A percentile compares a stretch with the other conserved stretches of the same genome.
These are phyloP conservation scores for Phyllachora maydis DNA, from an alignment of 2,329 filamentous ascomycete genomes.

Conservation along the genomic window DNA sequence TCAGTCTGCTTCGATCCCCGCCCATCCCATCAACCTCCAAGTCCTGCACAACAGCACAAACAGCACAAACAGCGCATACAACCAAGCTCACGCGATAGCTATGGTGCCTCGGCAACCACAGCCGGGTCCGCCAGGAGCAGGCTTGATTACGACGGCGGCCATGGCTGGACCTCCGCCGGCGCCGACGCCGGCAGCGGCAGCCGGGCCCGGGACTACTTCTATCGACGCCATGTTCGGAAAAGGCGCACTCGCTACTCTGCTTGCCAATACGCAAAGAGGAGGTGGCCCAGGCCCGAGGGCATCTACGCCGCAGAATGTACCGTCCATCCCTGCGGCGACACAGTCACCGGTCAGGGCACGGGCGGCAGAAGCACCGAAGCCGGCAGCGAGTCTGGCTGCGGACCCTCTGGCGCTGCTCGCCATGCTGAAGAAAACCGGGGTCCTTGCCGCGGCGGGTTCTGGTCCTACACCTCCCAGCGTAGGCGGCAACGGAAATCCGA, in stretches of 20 bases:
- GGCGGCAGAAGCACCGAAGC: conserved; percentile 8
- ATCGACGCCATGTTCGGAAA: conserved; percentile 38
- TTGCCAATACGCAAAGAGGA: conserved; percentile 25
- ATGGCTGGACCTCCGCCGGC: conserved; percentile 6
- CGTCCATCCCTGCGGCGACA: conserved; percentile 16
- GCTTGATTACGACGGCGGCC: neutral
- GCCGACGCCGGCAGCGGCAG: conserved; percentile 8
- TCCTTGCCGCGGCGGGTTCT: no score
- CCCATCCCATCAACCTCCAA: conserved; percentile 7
- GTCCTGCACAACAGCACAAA: conserved; percentile 8
- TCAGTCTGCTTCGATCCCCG: conserved; percentile 2
- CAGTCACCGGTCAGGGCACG: no score
- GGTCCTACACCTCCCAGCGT: no score
- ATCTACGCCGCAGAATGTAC: conserved; percentile 20
- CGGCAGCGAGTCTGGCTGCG: conserved; percentile 12
- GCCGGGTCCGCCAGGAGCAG: no score
- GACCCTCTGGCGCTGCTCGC: conserved; percentile 42
- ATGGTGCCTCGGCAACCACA: no score
- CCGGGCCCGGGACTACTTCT: conserved; percentile 10
- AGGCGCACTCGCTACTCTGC: conserved; percentile 35
- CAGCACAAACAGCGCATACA: no score
- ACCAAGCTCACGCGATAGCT: no score
- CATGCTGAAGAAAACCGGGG: conserved; percentile 45
- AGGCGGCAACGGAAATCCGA: no score
- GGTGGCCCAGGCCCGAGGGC: conserved; percentile 26